A percentile compares a stretch with the other conserved stretches of the same genome.
phyloP scores from a whole-genome alignment of 768 basidiomycete genomes.

The Termitomyces sp. region DNA sequence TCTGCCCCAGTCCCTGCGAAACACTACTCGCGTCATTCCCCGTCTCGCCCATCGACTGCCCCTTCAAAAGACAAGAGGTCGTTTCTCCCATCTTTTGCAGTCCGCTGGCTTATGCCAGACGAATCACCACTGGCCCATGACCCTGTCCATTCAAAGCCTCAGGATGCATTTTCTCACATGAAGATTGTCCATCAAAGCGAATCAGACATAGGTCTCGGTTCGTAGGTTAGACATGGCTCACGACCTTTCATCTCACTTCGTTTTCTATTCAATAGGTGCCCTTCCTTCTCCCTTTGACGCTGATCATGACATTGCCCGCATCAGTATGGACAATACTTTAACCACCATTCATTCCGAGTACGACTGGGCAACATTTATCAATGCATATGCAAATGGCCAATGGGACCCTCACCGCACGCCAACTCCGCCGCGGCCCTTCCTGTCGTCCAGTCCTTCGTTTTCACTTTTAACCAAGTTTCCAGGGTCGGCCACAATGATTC shows the following conservation, averaged over 20 bases:
- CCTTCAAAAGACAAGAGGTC: conserved; percentile 37
- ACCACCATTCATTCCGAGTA: conserved; percentile 23
- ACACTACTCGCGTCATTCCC: conserved; percentile 18
- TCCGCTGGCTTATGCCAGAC: conserved; percentile 8
- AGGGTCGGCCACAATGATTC: background rate
- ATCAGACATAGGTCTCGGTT: conserved; percentile 19
- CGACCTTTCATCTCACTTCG: background rate
- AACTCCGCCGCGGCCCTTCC: conserved; percentile 42
- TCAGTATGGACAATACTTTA: background rate
- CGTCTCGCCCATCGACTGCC: conserved; percentile 33
- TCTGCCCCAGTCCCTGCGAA: conserved; percentile 3
- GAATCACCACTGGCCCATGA: background rate
- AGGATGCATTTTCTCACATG: conserved; percentile 15
- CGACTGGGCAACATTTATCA: conserved; percentile 77
- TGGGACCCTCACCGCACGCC: conserved; percentile 80
- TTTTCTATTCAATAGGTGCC: conserved; percentile 10
- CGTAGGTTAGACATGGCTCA: conserved; percentile 5
- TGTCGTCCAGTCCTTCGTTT: conserved; percentile 4
- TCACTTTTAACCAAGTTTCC: conserved; percentile 3
- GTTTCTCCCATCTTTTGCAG: conserved; percentile 38
- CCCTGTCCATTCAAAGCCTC: background rate
- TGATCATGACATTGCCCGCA: conserved; percentile 3
- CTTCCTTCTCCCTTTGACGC: conserved; percentile 18
- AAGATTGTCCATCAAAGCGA: conserved; percentile 24
- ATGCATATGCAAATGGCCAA: conserved; percentile 70